phyloP scores from a whole-genome alignment of 2,329 filamentous ascomycete species.

The Scorias spongiosa region DNA sequence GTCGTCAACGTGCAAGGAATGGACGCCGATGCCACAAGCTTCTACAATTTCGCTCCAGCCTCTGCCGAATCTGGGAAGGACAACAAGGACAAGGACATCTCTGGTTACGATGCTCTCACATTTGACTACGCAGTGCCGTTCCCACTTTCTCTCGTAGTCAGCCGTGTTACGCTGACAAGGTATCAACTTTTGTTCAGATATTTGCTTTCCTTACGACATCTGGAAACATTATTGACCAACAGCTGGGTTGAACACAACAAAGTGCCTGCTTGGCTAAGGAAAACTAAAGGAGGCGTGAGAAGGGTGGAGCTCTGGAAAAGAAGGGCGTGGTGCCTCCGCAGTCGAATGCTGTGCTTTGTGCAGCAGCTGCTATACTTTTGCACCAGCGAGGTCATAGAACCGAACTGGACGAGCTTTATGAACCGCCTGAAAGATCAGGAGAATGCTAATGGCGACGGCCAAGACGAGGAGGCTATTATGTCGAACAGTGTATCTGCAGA shows the following conservation, averaged over 20 bases:
- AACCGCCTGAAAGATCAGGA: conserved; percentile 52
- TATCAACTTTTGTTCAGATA: conserved; percentile 96
- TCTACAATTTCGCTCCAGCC: conserved; percentile 52
- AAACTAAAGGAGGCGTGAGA: conserved; percentile 51
- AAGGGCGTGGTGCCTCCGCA: conserved; percentile 76
- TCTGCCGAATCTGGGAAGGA: conserved; percentile 36
- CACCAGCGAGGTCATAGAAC: conserved; percentile 92
- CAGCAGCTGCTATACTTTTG: conserved; percentile 96
- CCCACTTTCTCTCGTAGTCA: conserved; percentile 86
- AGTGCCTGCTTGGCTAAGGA: conserved; percentile 51
- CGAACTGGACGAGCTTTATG: conserved; percentile 93
- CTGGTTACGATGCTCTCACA: conserved; percentile 81
- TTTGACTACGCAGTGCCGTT: conserved; percentile 92
- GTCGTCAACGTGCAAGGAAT: conserved; percentile 95
- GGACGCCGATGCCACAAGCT: conserved; percentile 43
- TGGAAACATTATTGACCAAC: conserved; percentile 72
- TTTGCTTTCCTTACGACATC: conserved; percentile 71
- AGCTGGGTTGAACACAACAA: conserved; percentile 87
- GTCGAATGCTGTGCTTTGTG: conserved; percentile 91
- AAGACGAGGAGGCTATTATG: not conserved
- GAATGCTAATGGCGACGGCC: conserved; percentile 23
- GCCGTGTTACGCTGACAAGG: conserved; percentile 87
- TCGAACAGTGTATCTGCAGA: not conserved
- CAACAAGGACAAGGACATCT: conserved; percentile 73
- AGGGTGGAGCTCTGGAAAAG: conserved; percentile 85